phyloP scores from a whole-genome alignment of 768 basidiomycete genomes.

The Macrolepiota albuminosa region DNA sequence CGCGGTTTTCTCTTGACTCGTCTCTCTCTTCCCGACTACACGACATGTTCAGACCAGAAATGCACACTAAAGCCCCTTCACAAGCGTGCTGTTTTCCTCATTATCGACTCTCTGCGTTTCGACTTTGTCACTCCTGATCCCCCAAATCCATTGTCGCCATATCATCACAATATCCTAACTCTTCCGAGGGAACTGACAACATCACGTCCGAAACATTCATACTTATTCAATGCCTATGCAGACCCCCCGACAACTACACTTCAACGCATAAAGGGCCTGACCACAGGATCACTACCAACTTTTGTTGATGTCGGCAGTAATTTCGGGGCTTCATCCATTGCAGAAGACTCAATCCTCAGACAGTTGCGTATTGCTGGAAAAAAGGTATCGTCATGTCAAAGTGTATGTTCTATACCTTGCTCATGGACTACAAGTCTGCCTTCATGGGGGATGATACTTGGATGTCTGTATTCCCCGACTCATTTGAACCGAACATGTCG shows the following conservation, averaged over 20 bases:
- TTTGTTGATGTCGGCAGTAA: slow-evolving; percentile 93
- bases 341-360: slow-evolving; percentile 83
- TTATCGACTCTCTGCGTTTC: slow-evolving; percentile 91
- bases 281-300: slow-evolving; percentile 92
- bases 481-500: slow-evolving; percentile 67
- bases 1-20: slow-evolving; percentile 85
- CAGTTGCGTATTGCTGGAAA: slow-evolving; percentile 61
- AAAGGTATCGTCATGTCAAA: slow-evolving; percentile 39
- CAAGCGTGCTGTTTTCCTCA: slow-evolving; percentile 73
- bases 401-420: neutral
- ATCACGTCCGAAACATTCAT: slow-evolving; percentile 61
- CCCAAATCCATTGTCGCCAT: slow-evolving; percentile 53
- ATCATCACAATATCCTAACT: slow-evolving; percentile 80
- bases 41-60: slow-evolving; percentile 30
- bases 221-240: slow-evolving; percentile 85
- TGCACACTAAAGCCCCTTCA: slow-evolving; percentile 63
- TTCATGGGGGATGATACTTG: slow-evolving; percentile 99
- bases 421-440: slow-evolving; percentile 46
- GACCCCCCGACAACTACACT: slow-evolving; percentile 96
- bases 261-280: slow-evolving; percentile 92
- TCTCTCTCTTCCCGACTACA: slow-evolving; percentile 60
- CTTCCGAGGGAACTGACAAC: slow-evolving; percentile 71
- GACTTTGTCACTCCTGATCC: slow-evolving; percentile 84
- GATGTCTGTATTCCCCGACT: slow-evolving; percentile 80
- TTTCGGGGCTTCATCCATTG: slow-evolving; percentile 82